phyloP scores from a whole-genome alignment of 2,329 filamentous ascomycete genomes.

The Neonectria hederae region DNA sequence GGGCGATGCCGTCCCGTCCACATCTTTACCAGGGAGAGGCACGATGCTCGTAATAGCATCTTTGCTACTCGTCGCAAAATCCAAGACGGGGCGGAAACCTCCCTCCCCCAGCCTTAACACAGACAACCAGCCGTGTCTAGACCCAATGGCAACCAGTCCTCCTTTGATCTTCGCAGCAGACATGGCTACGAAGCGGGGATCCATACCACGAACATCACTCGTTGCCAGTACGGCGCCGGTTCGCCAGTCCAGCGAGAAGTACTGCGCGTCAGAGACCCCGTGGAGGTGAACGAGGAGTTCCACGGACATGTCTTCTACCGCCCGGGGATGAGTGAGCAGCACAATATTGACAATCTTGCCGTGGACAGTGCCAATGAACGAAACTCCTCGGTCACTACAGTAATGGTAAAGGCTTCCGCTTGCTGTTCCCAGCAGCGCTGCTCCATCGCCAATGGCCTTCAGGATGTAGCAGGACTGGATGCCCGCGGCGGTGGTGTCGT shows the following conservation, averaged over 20 bases:
- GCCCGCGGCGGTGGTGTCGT: slow-evolving; percentile 47
- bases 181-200: slow-evolving; percentile 60
- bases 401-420: slow-evolving; percentile 60
- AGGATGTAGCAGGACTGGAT: slow-evolving; percentile 60
- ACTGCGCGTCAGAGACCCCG: slow-evolving; percentile 54
- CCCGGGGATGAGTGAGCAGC: slow-evolving; percentile 43
- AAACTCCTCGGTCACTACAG: slow-evolving; percentile 43
- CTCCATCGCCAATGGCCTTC: slow-evolving; percentile 49
- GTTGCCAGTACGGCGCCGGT: slow-evolving; percentile 43
- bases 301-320: slow-evolving; percentile 15
- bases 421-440: slow-evolving; percentile 60
- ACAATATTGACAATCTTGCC: slow-evolving; percentile 64
- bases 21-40: slow-evolving; percentile 49
- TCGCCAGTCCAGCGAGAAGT: slow-evolving; percentile 52
- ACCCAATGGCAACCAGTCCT: slow-evolving; percentile 61
- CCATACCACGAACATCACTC: slow-evolving; percentile 50
- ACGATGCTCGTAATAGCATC: slow-evolving; percentile 77
- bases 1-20: slow-evolving; percentile 23
- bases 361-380: slow-evolving; percentile 50
- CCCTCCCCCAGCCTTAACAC: slow-evolving; percentile 41
- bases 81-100: slow-evolving; percentile 44
- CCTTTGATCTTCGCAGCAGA: slow-evolving; percentile 54
- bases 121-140: slow-evolving; percentile 60
- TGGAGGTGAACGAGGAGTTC: slow-evolving; percentile 59
- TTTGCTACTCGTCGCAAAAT: slow-evolving; percentile 53